Base-by-base conservation (phyloP, 2,329 filamentous ascomycete genomes). In the Paramyrothecium sp. region DNA sequence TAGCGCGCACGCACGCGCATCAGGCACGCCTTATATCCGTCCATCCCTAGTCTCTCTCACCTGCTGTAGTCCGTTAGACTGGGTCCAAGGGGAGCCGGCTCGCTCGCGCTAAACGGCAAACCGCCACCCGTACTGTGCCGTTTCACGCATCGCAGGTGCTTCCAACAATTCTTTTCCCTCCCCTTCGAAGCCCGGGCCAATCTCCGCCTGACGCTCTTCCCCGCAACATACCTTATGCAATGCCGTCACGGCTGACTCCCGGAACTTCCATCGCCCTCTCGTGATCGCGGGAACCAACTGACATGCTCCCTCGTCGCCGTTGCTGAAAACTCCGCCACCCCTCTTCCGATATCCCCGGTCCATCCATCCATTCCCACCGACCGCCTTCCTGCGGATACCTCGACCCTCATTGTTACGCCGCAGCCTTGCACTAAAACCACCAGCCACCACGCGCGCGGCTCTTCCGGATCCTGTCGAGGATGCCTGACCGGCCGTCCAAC, bases 401-500 rank as follows among this genome's bases (percentile, higher is more conserved):
- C 34, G 11, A 11, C 11, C 34, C 34, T 41, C 34, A 11, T 11
- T 11, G n/a, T 41, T n/a, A 41, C 11, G n/a, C 34, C 34, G 34
- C 11, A 41, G n/a, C 34, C 11, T 41, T 41, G 11, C 34, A 41
- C 11, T 11, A 11, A n/a, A 11, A 41, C 11, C 11, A 41, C 34
- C 34, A 11, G 48, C 48, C 38, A 47, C 19, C 51, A 54, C 20
- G 53, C 54, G 58, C 59, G 58, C 65, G 62, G 62, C 41, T 53
- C 50, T 59, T 61, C 63, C 66, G 63, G 65, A 56, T 60, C 54
- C 50, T 53, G 60, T 22, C 58, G 55, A 65, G 57, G 60, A 76
- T 76, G 74, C 71, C 69, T 58, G 71, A 74, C 52, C 75, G 72
- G 60, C 66, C 73, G 58, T 62, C 64, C 55, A 71, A 72, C 23